A percentile compares a stretch with the other conserved stretches of the same genome.
phyloP scores from a whole-genome alignment of 805 yeast genomes.

The Cephaloascus albidus region DNA sequence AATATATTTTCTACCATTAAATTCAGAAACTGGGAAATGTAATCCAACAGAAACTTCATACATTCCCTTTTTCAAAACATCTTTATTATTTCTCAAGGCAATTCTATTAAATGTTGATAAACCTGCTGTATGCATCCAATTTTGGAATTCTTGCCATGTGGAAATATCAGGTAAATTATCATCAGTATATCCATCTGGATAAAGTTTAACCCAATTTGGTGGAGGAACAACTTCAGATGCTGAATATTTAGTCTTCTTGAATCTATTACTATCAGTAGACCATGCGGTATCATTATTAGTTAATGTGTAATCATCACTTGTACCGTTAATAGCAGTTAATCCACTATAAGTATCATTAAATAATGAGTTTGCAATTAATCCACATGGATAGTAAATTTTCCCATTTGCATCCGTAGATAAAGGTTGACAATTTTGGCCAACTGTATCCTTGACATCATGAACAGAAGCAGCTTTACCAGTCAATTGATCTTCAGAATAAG shows the following conservation, averaged over 20 bases:
- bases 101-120: conserved; percentile 35
- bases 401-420: conserved; percentile 26
- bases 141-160: conserved; percentile 33
- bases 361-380: conserved; percentile 82
- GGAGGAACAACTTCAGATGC: conserved; percentile 30
- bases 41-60: conserved; percentile 61
- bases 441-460: conserved; percentile 23
- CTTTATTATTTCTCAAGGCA: conserved; percentile 53
- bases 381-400: conserved; percentile 67
- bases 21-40: conserved; percentile 71
- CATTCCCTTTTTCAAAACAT: conserved; percentile 42
- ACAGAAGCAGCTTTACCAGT: conserved; percentile 27
- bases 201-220: conserved; percentile 33
- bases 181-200: conserved; percentile 31
- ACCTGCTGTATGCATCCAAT: conserved; percentile 36
- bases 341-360: conserved; percentile 71
- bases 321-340: conserved; percentile 26
- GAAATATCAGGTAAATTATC: conserved; percentile 33
- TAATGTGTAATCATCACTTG: conserved; percentile 18
- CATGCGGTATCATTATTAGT: conserved; percentile 32
- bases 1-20: conserved; percentile 57
- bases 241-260: conserved; percentile 29
- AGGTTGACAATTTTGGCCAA: conserved; percentile 37
- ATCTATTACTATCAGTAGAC: conserved; percentile 25
- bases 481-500: conserved; percentile 33